These are phyloP conservation scores for Tricholoma furcatifolium DNA, from an alignment of 768 basidiomycete genomes.

Conservation along the genomic window DNA sequence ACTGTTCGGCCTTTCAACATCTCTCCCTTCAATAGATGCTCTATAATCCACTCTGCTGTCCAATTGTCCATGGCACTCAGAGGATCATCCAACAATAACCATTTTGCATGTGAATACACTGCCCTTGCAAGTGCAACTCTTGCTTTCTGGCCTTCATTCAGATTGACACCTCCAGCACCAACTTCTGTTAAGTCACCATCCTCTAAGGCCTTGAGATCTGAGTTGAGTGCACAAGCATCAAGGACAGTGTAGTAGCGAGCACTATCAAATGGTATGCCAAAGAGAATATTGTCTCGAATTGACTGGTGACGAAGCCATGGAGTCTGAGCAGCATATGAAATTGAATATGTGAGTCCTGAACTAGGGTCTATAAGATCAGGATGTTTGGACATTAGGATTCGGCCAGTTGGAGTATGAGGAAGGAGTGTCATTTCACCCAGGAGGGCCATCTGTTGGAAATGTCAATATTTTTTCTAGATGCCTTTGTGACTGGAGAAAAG, in stretches of 20 bases:
- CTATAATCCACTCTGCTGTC: conserved; percentile 21
- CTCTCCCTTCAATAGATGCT: conserved; percentile 64
- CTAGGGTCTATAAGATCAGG: conserved; percentile 55
- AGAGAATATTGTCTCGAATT: conserved; percentile 80
- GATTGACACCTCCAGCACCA: conserved; percentile 73
- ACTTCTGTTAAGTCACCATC: conserved; percentile 88
- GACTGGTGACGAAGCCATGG: conserved; percentile 72
- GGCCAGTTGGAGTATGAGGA: conserved; percentile 26
- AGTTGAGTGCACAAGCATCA: conserved; percentile 79
- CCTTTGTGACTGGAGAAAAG: background rate
- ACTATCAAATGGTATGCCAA: conserved; percentile 70
- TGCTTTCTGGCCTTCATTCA: conserved; percentile 84
- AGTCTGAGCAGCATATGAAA: conserved; percentile 74
- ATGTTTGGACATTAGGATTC: conserved; percentile 67
- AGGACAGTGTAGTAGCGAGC: conserved; percentile 73
- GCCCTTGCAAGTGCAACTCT: conserved; percentile 82
- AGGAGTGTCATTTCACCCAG: conserved; percentile 72
- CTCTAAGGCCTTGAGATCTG: conserved; percentile 82
- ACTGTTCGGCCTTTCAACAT: conserved; percentile 70
- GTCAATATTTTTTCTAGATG: background rate
- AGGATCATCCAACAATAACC: conserved; percentile 76
- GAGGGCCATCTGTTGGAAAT: conserved; percentile 71
- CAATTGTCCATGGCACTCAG: conserved; percentile 74
- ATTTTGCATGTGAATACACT: conserved; percentile 69
- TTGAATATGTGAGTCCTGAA: conserved; percentile 53